These are phyloP conservation scores for Diddensiella transvaalensis DNA, from an alignment of 805 yeast genomes.

Conservation along the genomic window DNA sequence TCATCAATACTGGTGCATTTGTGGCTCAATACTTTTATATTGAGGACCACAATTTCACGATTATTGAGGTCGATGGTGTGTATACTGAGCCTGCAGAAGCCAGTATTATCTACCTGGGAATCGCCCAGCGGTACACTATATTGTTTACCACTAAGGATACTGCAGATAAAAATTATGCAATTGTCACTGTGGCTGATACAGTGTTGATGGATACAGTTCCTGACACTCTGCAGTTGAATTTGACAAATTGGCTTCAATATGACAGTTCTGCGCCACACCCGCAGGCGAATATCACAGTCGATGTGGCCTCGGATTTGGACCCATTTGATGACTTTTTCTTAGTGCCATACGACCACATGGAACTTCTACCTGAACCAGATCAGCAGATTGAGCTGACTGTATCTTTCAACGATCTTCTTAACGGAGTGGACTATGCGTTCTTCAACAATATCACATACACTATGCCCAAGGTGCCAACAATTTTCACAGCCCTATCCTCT, in stretches of 20 bases:
- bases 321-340: slow-evolving; percentile 75
- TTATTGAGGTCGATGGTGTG: slow-evolving; percentile 88
- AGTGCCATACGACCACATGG: slow-evolving; percentile 55
- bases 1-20: slow-evolving; percentile 83
- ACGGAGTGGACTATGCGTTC: slow-evolving; percentile 88
- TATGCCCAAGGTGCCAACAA: slow-evolving; percentile 78
- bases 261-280: slow-evolving; percentile 43
- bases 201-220: slow-evolving; percentile 77
- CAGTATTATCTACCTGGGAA: slow-evolving; percentile 68
- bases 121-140: slow-evolving; percentile 85
- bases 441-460: slow-evolving; percentile 80
- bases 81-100: slow-evolving; percentile 63
- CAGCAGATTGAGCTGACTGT: slow-evolving; percentile 62
- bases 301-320: slow-evolving; percentile 31
- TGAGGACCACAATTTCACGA: slow-evolving; percentile 80
- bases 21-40: slow-evolving; percentile 83
- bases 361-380: slow-evolving; percentile 62
- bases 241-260: slow-evolving; percentile 67
- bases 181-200: slow-evolving; percentile 74
- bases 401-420: slow-evolving; percentile 70
- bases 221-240: slow-evolving; percentile 56
- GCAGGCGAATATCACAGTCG: slow-evolving; percentile 11
- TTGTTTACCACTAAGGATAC: slow-evolving; percentile 66
- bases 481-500: slow-evolving; percentile 68
- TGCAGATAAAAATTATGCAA: slow-evolving; percentile 62